Conservation (phyloP, 208 protist species). For the Cochliopodium minus region DNA sequence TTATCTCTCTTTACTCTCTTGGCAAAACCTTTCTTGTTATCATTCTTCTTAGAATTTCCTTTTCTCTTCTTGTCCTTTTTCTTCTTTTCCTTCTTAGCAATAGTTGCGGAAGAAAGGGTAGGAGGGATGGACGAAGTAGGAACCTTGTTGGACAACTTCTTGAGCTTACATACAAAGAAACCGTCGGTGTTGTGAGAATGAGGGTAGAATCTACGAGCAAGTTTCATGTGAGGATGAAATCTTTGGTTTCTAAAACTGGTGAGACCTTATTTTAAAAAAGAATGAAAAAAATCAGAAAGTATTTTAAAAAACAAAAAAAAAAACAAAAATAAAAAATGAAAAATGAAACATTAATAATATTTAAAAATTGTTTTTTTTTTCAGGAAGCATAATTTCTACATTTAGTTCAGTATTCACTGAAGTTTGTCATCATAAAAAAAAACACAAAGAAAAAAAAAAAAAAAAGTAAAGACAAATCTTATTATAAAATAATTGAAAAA, state of each 20-base stretch:
- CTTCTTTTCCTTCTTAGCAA: slow-evolving; percentile 1
- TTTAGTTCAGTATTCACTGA: too few relatives aligned
- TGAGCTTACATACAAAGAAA: slow-evolving; percentile 96
- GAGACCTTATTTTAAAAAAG: slow-evolving; percentile 55
- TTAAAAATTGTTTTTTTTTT: slow-evolving; percentile 14
- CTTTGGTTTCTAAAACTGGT: slow-evolving; percentile 11
- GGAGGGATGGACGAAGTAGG: slow-evolving; percentile 11
- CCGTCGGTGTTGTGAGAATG: slow-evolving; percentile 99
- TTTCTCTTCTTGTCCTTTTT: slow-evolving; percentile 8
- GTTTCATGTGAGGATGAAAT: slow-evolving; percentile 12
- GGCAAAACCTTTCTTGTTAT: slow-evolving; percentile 8
- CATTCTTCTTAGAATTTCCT: slow-evolving; percentile 1
- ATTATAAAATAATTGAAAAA: slow-evolving; percentile 1
- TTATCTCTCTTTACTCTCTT: too few relatives aligned
- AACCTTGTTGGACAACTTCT: slow-evolving; percentile 55
- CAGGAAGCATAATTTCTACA: too few relatives aligned
- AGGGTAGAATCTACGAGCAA: slow-evolving; percentile 70
- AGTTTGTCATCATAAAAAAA: slow-evolving; percentile 12
- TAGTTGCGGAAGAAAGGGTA: neutral
- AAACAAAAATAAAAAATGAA: too few relatives aligned
- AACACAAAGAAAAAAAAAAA: slow-evolving; percentile 21
- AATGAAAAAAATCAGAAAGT: slow-evolving; percentile 65
- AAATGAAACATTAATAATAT: too few relatives aligned
- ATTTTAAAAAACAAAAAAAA: too few relatives aligned
- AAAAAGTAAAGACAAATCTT: slow-evolving; percentile 19